Base-by-base conservation (phyloP, 352 stramenopile genomes). In the Thraustochytrium sp. region DNA sequence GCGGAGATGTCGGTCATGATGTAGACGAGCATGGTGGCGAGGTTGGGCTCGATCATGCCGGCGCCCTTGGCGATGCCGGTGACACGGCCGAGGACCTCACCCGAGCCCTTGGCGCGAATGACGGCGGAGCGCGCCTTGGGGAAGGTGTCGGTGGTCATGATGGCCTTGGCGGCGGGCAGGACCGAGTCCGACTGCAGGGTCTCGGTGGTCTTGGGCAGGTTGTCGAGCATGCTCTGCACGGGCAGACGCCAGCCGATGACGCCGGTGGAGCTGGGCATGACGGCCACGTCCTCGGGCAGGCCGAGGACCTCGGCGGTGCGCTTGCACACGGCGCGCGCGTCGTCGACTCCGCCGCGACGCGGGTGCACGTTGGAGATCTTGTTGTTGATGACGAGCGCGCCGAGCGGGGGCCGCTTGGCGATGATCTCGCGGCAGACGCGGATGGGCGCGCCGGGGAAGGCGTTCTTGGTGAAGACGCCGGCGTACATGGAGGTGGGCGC, bases 281-380 rank as follows among this genome's bases (percentile, higher is more conserved):
- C 94, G 8, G 91, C 88, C 23, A 31, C 34, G 21, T 40, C 82
- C 2, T 85, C 76, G 0, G 13, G 29, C 16, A 98, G 65, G 87
- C 92, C 90, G 90, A 93, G 89, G 89, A 90, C 89, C 89, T 95
- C 74, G 38, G 95, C 93, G 48, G 98, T 88, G 29, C 92, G 91
- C 42, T 95, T 89, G 85, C 95, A 98, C 3, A 99, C 92, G 40
- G 93, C 90, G 86, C 98, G 91, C 3, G 95, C 91, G 82, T 98
- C 94, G n/a, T 90, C 90, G 40, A 96, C 90, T 73, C 95, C 93
- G 46, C 94, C 93, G n/a, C 92, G 91, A 78, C 92, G 95, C 29
- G 96, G 94, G 78, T 95, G 98, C 23, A 99, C 96, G 87, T 99
- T 99, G 37, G 95, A 98, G 78, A 99, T 97, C 89, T 99, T 99